A percentile compares a stretch with the other conserved stretches of the same genome.
Evolutionary conservation across 768 basidiomycete genomes (phyloP).

Genomic region (Chalciporus pseudorubinellus): DNA sequence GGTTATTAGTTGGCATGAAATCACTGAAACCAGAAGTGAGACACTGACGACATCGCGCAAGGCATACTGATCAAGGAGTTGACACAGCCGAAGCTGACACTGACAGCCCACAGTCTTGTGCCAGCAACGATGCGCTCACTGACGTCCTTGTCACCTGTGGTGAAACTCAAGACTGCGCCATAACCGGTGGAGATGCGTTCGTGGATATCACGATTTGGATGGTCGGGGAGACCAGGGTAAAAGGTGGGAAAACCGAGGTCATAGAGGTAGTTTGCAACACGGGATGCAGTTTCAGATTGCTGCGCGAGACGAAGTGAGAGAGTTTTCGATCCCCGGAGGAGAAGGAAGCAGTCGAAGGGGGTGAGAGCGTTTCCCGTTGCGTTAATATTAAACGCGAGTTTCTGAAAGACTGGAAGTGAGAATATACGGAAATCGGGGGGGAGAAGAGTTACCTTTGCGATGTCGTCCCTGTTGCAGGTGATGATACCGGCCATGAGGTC

Average conservation of each 20-base stretch:
- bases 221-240: slow-evolving; percentile 84
- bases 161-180: slow-evolving; percentile 93
- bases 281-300: slow-evolving; percentile 78
- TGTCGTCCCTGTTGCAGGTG: slow-evolving; percentile 85
- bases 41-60: slow-evolving; percentile 96
- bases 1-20: not conserved
- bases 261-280: slow-evolving; percentile 84
- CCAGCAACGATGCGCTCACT: slow-evolving; percentile 93
- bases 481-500: slow-evolving; percentile 99
- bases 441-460: slow-evolving; percentile 62
- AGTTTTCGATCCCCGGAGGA: slow-evolving; percentile 94
- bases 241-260: slow-evolving; percentile 85
- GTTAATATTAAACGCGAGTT: slow-evolving; percentile 90
- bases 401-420: slow-evolving; percentile 40
- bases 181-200: slow-evolving; percentile 86
- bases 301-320: slow-evolving; percentile 95
- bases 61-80: slow-evolving; percentile 99
- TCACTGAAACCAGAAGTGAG: not conserved
- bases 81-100: slow-evolving; percentile 96
- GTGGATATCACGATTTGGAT: slow-evolving; percentile 87
- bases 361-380: slow-evolving; percentile 90
- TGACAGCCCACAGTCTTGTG: slow-evolving; percentile 94
- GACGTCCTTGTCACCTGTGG: slow-evolving; percentile 85
- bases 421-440: not conserved
- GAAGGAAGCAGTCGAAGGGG: slow-evolving; percentile 95